phyloP scores from a whole-genome alignment of 2,329 filamentous ascomycete genomes.

The Colletotrichum sansevieriae region DNA sequence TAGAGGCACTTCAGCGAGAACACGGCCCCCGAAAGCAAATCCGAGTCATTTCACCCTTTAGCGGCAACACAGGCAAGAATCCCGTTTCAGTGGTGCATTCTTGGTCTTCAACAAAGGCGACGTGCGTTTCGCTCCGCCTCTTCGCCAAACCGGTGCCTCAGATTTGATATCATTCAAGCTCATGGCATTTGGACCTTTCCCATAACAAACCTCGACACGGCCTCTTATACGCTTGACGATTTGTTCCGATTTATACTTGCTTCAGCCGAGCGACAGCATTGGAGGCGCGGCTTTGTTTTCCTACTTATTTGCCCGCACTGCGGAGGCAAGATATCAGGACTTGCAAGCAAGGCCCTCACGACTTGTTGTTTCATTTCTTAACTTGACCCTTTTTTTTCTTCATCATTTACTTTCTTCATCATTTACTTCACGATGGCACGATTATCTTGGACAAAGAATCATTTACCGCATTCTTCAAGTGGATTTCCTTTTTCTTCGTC shows the following conservation, averaged over 20 bases:
- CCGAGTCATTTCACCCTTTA: conserved; percentile 6
- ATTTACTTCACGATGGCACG: conserved; percentile 29
- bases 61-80: not conserved
- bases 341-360: conserved; percentile 7
- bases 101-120: conserved; percentile 14
- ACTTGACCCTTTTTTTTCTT: conserved; percentile 7
- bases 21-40: conserved; percentile 13
- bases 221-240: conserved; percentile 38
- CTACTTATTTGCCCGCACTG: not conserved
- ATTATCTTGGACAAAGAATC: conserved; percentile 31
- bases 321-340: conserved; percentile 8
- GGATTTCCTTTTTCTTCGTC: conserved; percentile 24
- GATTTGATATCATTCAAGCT: not conserved
- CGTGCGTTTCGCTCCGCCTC: not conserved
- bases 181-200: conserved; percentile 6
- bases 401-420: too few species aligned
- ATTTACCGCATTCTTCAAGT: conserved; percentile 25
- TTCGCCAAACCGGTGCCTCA: not conserved
- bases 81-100: not conserved
- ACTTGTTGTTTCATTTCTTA: conserved; percentile 12
- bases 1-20: conserved; percentile 7
- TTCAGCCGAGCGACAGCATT: conserved; percentile 28
- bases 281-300: conserved; percentile 14
- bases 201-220: conserved; percentile 24
- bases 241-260: conserved; percentile 15